Evolutionary conservation across 345 rosid species (phyloP).

Genomic region (Ceriops tagal): DNA sequence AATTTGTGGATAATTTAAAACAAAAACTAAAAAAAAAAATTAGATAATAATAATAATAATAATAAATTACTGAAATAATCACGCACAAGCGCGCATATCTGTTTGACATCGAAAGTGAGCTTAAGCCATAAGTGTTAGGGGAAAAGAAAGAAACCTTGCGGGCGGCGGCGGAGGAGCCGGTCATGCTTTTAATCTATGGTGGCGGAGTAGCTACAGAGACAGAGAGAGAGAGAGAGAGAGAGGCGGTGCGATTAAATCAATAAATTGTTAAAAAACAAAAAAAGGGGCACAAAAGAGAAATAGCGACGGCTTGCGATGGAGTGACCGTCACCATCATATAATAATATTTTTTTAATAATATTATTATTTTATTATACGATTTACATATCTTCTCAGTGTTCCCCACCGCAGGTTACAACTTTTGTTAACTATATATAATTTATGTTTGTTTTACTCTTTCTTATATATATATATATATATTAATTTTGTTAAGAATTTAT

Average conservation of each 20-base stretch:
- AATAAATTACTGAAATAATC: background rate
- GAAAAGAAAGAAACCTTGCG: constrained; percentile 48
- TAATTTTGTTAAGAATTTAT: too few relatives aligned
- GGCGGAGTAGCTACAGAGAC: background rate
- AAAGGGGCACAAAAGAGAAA: constrained; percentile 13
- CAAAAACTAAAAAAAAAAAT: background rate
- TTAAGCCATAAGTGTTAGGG: too few relatives aligned
- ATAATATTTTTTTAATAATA: too few relatives aligned
- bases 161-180: constrained; percentile 71
- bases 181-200: constrained; percentile 41
- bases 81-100: too few relatives aligned
- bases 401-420: too few relatives aligned
- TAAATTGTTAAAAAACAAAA: background rate
- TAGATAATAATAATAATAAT: background rate
- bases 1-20: background rate
- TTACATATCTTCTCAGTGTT: too few relatives aligned
- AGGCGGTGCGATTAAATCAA: too few relatives aligned
- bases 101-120: too few relatives aligned
- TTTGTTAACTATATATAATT: too few relatives aligned
- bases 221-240: background rate
- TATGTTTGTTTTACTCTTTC: too few relatives aligned
- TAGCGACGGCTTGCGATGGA: constrained; percentile 15
- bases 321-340: background rate
- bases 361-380: too few relatives aligned
- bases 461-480: too few relatives aligned